Conservation (phyloP, 371 early-diverging fungal species). For the Rhizopus delemar region DNA sequence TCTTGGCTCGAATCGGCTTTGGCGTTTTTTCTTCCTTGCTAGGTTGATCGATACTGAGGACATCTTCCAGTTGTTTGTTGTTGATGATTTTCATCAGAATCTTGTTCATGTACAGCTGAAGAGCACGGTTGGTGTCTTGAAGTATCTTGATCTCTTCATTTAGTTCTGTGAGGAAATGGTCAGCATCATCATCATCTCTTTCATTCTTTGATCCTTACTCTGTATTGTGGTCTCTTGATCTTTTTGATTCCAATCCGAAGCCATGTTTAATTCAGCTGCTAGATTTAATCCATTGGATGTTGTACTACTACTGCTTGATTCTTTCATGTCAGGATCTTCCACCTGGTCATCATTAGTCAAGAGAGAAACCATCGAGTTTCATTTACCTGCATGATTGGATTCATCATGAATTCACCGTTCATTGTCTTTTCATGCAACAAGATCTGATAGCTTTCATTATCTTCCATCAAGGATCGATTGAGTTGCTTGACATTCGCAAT, state of each 20-base stretch:
- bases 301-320: constrained; percentile 3
- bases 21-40: constrained; percentile 15
- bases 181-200: background rate
- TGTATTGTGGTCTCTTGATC: constrained; percentile 18
- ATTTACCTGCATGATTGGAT: constrained; percentile 53
- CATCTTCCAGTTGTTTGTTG: constrained; percentile 50
- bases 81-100: constrained; percentile 53
- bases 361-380: too few relatives aligned
- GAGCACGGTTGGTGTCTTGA: constrained; percentile 50
- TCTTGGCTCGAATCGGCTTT: background rate
- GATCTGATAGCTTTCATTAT: constrained; percentile 83
- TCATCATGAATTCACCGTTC: constrained; percentile 77
- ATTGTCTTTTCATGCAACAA: constrained; percentile 80
- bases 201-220: constrained; percentile 17
- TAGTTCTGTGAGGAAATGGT: constrained; percentile 25
- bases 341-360: constrained; percentile 1
- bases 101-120: constrained; percentile 55
- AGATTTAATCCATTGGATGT: constrained; percentile 42
- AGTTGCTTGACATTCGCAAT: constrained; percentile 64
- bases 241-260: constrained; percentile 34
- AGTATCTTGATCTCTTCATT: constrained; percentile 47
- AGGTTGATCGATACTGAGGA: constrained; percentile 51
- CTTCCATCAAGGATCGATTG: constrained; percentile 76
- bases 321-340: constrained; percentile 10
- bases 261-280: constrained; percentile 62